Evolutionary conservation across 345 rosid genomes (phyloP).

Genomic region (Jatropha curcas): DNA sequence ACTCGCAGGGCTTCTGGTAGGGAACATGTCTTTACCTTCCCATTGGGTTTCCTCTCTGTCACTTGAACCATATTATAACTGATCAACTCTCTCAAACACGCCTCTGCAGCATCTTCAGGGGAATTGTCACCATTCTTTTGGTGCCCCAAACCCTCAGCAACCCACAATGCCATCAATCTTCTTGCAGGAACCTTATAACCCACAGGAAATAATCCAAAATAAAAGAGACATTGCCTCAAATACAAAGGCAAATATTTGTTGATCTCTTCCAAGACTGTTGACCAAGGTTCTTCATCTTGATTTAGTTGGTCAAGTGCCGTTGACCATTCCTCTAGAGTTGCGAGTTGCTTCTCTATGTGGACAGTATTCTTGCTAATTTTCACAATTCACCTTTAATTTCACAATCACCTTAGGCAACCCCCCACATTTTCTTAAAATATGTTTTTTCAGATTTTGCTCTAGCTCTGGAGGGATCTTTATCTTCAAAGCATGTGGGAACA

Average conservation of each 20-base stretch:
- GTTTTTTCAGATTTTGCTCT: constrained; percentile 8
- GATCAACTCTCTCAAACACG: constrained; percentile 21
- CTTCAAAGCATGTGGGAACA: constrained; percentile 6
- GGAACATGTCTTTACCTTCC: background rate
- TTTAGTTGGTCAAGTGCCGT: constrained; percentile 1
- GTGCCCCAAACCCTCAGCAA: background rate
- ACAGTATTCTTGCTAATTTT: background rate
- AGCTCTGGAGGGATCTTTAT: constrained; percentile 15
- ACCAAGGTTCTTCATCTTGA: constrained; percentile 6
- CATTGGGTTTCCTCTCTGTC: background rate
- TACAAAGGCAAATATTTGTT: constrained; percentile 16
- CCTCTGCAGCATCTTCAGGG: constrained; percentile 15
- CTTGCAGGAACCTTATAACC: constrained; percentile 20
- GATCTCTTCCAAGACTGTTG: constrained; percentile 16
- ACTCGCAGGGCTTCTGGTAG: background rate
- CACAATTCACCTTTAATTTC: constrained; percentile 5
- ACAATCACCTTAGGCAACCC: background rate
- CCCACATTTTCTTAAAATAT: constrained; percentile 24
- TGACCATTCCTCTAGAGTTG: constrained; percentile 17
- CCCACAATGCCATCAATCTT: constrained; percentile 11
- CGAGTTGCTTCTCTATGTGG: constrained; percentile 17
- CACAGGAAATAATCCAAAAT: constrained; percentile 22
- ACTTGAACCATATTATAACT: background rate
- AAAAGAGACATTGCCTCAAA: constrained; percentile 20
- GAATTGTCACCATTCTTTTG: constrained; percentile 12